Conservation (phyloP, 2,329 filamentous ascomycete species). For the Trichoderma semiorbis region DNA sequence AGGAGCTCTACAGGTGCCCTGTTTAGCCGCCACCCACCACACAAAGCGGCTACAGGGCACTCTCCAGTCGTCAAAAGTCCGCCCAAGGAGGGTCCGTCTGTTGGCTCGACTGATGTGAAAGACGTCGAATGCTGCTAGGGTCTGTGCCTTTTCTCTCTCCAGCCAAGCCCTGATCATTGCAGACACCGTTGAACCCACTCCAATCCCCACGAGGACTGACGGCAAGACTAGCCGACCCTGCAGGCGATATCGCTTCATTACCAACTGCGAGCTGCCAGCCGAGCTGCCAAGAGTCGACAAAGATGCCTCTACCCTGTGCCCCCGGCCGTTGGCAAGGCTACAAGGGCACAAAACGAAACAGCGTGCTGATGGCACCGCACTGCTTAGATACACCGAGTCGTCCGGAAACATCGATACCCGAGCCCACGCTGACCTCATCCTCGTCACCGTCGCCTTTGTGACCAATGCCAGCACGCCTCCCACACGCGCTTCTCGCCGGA, state of each 20-base stretch:
- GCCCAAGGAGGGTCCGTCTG: background rate
- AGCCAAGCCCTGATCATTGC: background rate
- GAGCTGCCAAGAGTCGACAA: background rate
- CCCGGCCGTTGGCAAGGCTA: background rate
- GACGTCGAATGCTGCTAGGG: background rate
- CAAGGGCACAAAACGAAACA: background rate
- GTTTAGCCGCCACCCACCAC: background rate
- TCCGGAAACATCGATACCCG: background rate
- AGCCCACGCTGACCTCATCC: conserved; percentile 7
- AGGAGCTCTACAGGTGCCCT: background rate
- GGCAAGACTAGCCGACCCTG: background rate
- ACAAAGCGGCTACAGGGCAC: background rate
- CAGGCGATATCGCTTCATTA: background rate
- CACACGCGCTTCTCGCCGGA: background rate
- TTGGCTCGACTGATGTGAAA: background rate
- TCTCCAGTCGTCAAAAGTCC: background rate
- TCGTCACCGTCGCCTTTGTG: background rate
- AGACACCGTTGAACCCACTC: background rate
- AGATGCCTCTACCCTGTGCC: background rate
- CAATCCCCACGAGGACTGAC: background rate
- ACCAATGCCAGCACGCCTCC: background rate
- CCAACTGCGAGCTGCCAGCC: background rate
- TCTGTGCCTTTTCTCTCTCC: background rate
- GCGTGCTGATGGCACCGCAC: background rate
- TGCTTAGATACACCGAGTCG: background rate